These are phyloP conservation scores for Penicillium sp. DNA, from an alignment of 2,329 filamentous ascomycete genomes.

Conservation along the genomic window DNA sequence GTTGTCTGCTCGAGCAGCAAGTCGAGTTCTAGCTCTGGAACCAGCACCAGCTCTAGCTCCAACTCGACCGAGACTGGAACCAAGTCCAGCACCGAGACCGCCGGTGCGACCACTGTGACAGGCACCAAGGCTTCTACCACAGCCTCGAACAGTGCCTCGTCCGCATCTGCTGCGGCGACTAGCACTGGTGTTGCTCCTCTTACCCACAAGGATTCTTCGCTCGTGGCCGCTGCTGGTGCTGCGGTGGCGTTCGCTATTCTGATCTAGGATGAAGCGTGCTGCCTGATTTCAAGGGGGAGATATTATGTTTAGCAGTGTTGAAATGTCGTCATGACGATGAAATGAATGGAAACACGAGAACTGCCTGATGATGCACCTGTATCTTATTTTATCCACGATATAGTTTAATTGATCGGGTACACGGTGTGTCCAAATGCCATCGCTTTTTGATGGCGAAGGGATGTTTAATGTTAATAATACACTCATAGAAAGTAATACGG, in stretches of 20 bases:
- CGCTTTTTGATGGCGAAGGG: background rate
- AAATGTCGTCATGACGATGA: background rate
- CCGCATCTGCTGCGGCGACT: conserved; percentile 29
- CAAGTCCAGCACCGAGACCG: conserved; percentile 8
- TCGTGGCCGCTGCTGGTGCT: conserved; percentile 33
- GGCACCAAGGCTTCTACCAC: conserved; percentile 14
- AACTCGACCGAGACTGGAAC: conserved; percentile 2
- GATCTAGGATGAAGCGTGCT: conserved; percentile 17
- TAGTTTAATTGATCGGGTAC: background rate
- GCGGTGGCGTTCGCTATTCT: conserved; percentile 34
- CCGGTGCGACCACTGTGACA: conserved; percentile 18
- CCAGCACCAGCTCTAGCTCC: background rate
- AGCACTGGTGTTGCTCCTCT: conserved; percentile 24
- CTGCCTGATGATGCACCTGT: background rate
- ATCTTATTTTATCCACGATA: background rate
- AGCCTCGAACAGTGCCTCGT: conserved; percentile 11
- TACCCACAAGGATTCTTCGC: conserved; percentile 26
- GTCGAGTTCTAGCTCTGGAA: background rate
- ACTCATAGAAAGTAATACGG: background rate
- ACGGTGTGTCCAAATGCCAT: background rate
- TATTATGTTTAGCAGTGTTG: background rate
- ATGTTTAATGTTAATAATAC: conserved; percentile 3
- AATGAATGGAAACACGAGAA: background rate
- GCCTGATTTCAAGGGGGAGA: background rate
- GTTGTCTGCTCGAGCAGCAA: conserved; percentile 28